These are phyloP conservation scores for Paraglomus occultum DNA, from an alignment of 192 early-diverging fungal species.

Conservation along the genomic window DNA sequence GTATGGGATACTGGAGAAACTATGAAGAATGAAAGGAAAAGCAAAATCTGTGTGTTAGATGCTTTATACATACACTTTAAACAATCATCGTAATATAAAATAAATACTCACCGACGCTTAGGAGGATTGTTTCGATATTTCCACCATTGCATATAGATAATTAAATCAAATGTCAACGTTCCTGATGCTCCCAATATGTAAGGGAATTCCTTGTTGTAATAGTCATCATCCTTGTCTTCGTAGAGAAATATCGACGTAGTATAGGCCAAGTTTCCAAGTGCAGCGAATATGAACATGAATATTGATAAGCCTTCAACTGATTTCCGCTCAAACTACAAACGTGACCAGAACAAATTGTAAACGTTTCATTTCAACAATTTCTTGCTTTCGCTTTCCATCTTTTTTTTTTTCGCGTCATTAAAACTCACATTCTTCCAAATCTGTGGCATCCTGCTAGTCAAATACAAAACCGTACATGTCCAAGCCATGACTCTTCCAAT, in stretches of 20 bases:
- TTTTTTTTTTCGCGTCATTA: not conserved
- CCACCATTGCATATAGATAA: conserved; percentile 59
- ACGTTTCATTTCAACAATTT: not conserved
- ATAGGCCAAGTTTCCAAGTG: conserved; percentile 69
- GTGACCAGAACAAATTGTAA: not conserved
- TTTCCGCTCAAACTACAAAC: conserved; percentile 41
- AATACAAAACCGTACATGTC: conserved; percentile 62
- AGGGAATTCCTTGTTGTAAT: conserved; percentile 38
- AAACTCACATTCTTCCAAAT: conserved; percentile 62
- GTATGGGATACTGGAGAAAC: too few species aligned
- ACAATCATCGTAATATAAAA: too few species aligned
- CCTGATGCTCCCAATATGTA: conserved; percentile 69
- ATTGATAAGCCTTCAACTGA: conserved; percentile 74
- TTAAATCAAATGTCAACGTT: conserved; percentile 68
- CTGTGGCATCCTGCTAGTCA: conserved; percentile 73
- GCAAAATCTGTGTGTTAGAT: too few species aligned
- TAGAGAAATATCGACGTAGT: conserved; percentile 48
- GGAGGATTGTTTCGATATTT: not conserved
- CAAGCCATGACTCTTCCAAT: conserved; percentile 67
- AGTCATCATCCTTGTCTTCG: not conserved
- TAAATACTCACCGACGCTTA: not conserved
- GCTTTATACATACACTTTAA: too few species aligned
- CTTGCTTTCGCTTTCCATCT: not conserved
- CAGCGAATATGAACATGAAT: conserved; percentile 71
- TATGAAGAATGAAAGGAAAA: too few species aligned